These are phyloP conservation scores for Didymosphaeria variabile DNA, from an alignment of 2,329 filamentous ascomycete genomes.

Conservation along the genomic window DNA sequence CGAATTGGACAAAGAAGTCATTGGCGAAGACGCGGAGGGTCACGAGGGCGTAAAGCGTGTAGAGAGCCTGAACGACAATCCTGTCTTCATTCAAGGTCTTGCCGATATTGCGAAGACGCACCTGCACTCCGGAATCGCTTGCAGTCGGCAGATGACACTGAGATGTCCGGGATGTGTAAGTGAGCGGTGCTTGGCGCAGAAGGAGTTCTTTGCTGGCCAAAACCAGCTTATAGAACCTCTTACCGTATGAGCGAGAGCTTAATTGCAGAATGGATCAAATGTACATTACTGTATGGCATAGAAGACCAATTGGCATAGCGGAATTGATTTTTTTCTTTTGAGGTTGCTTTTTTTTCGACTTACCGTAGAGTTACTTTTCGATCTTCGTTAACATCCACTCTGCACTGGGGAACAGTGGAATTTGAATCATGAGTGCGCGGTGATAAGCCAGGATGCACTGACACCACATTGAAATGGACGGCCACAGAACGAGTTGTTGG, in stretches of 20 bases:
- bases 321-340: background rate
- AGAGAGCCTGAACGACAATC: constrained; percentile 90
- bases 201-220: constrained; percentile 69
- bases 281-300: constrained; percentile 12
- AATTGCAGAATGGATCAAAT: background rate
- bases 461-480: background rate
- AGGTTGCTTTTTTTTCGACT: background rate
- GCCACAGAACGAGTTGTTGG: background rate
- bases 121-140: constrained; percentile 73
- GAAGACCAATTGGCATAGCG: constrained; percentile 2
- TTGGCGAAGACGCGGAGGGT: constrained; percentile 74
- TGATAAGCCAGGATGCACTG: background rate
- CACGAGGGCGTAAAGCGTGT: constrained; percentile 76
- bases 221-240: constrained; percentile 37
- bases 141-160: constrained; percentile 85
- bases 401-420: background rate
- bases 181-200: constrained; percentile 82
- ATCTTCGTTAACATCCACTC: no score
- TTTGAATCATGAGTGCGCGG: background rate
- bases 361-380: background rate
- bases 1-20: constrained; percentile 93
- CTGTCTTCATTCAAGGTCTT: constrained; percentile 87
- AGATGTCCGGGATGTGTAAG: constrained; percentile 94
- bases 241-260: background rate
- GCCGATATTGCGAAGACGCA: constrained; percentile 87